A percentile compares a stretch with the other conserved stretches of the same genome.
phyloP scores from a whole-genome alignment of 495 filamentous ascomycete species.

The Cercophora samala region DNA sequence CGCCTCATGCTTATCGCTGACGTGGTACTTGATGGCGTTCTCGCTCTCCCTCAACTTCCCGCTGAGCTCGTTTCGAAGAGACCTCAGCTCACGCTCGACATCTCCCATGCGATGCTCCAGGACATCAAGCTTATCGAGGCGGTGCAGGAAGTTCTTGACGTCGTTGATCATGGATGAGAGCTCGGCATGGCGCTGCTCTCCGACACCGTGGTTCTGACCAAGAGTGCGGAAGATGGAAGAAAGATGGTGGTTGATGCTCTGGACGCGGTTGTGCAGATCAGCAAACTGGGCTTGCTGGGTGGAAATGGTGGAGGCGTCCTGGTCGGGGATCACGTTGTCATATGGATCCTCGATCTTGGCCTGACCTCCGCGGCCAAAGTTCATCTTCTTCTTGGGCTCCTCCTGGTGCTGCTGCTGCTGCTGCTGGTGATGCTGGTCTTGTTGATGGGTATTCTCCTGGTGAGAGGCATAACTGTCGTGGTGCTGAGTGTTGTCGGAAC shows the following conservation, averaged over 20 bases:
- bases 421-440: conserved; percentile 29
- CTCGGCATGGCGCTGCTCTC: conserved; percentile 61
- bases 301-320: conserved; percentile 46
- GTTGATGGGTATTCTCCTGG: conserved; percentile 30
- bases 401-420: conserved; percentile 23
- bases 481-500: conserved; percentile 30
- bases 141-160: conserved; percentile 37
- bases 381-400: background rate
- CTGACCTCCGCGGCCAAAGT: conserved; percentile 27
- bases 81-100: conserved; percentile 65
- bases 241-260: conserved; percentile 69
- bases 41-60: conserved; percentile 63
- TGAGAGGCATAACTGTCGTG: conserved; percentile 28
- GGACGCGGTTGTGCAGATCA: conserved; percentile 77
- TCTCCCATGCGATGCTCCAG: conserved; percentile 51
- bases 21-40: conserved; percentile 65
- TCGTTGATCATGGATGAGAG: conserved; percentile 39
- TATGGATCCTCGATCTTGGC: conserved; percentile 34
- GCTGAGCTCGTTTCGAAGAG: conserved; percentile 45
- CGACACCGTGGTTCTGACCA: conserved; percentile 45
- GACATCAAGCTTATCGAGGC: conserved; percentile 39
- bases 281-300: conserved; percentile 64
- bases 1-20: conserved; percentile 68
- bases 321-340: conserved; percentile 45
- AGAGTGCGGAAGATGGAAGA: conserved; percentile 64